Base-by-base conservation (phyloP, 768 basidiomycete species). In the Lyophyllum shimeji region DNA sequence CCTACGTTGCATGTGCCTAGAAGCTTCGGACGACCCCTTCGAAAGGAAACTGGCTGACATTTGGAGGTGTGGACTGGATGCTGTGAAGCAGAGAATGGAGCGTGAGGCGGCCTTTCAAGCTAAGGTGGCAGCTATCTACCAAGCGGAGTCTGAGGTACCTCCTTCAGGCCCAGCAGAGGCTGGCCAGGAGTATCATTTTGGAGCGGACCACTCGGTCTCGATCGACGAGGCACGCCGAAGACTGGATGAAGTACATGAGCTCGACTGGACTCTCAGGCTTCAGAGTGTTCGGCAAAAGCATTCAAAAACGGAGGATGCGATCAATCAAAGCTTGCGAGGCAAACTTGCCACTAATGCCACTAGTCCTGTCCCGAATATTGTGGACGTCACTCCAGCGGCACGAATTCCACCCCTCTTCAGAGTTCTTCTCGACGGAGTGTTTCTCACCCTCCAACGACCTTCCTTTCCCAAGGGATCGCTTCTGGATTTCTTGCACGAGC, bases 21-120 rank as follows among this genome's bases (percentile, higher is more conserved):
- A 97, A 69, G 86, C 86, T 23, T 83, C 85, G 21, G 95, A 98
- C 68, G 90, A 94, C 62, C 82, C 86, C 1, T 84, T 97, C 54
- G 95, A 98, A 69, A 80, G 82, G 15, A 82, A 78, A 56, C 71
- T 97, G 18, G 89, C 84, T 33, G 75, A 89, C 8, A 89, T 93
- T 27, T 90, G 83, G 78, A 77, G 82, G 56, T 81, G 84, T 46
- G 94, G 93, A 0, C 71, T 81, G 34, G 82, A 84, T 37, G 94
- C 93, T 46, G 85, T 86, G 39, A 80, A 79, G 50, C 79, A 83
- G 13, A 77, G 95, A 27, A 69, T 85, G 44, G 88, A 86, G 48
- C 82, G 93, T 0, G 89, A 94, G 54, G 84, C 86, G 29, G 92
- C 90, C 1, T 96, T 96, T 68, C 73, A 76, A 13, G 86, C 85